phyloP scores from a whole-genome alignment of 2,329 filamentous ascomycete species.

The Cephalotrichum gorgonifer region DNA sequence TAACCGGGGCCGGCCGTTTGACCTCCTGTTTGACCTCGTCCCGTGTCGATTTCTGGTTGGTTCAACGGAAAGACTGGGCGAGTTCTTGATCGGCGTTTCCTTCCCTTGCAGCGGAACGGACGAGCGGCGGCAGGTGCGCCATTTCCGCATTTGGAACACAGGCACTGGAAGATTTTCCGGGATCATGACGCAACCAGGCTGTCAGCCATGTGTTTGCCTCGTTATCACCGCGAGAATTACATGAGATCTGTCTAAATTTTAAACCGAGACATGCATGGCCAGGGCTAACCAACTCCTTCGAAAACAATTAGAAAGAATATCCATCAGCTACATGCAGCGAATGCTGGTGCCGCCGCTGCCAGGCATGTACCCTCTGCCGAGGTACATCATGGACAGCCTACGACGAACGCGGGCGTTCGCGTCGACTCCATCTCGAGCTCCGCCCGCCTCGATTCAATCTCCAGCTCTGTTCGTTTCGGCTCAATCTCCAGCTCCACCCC shows the following conservation, averaged over 20 bases:
- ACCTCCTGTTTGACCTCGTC: neutral
- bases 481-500: neutral
- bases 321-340: conserved; percentile 19
- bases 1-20: neutral
- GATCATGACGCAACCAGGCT: conserved; percentile 2
- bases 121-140: neutral
- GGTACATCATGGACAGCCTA: conserved; percentile 31
- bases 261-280: neutral
- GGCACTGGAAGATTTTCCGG: neutral
- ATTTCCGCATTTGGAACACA: neutral
- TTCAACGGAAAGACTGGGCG: neutral
- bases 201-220: neutral
- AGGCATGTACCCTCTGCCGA: conserved; percentile 23
- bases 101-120: neutral
- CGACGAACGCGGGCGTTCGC: conserved; percentile 22
- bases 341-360: conserved; percentile 19
- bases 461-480: too few relatives aligned
- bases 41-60: neutral
- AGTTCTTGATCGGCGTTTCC: neutral
- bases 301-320: conserved; percentile 29
- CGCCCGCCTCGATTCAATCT: conserved; percentile 5
- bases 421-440: conserved; percentile 10
- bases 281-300: neutral
- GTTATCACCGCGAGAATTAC: neutral
- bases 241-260: neutral